Evolutionary conservation across 2,329 filamentous ascomycete genomes (phyloP), one percentile per base, ranked within the genome.

Genomic region (Colletotrichum shisoi): DNA sequence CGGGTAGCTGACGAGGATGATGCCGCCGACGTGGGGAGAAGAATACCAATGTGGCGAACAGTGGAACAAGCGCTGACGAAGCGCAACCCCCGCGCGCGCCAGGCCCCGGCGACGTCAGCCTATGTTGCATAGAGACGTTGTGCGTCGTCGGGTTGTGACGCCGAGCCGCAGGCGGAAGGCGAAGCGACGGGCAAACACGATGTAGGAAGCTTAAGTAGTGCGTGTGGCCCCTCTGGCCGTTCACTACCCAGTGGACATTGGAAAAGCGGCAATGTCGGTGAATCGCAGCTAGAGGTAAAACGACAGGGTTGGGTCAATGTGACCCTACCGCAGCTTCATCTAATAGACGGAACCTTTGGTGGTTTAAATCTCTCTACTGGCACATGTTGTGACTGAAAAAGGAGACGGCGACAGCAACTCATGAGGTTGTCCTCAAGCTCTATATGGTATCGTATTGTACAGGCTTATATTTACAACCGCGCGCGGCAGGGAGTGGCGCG

Each of bases 371-470:
- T 46, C 15, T n/a, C 48, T 34, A 34, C 31, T 53, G 44, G 44
- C 39, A 45, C 24, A 12, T 42, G n/a, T 13, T 6, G 27, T n/a
- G 21, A 40, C 17, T 42, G 19, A 39, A 21, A 21, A n/a, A 13
- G 48, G 17, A 37, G 37, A 31, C 19, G 15, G 12, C 19, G 52
- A 9, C 40, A 57, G 45, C 46, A 54, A 34, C 37, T 46, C 19
- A 8, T 51, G 42, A 67, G 57, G 62, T 58, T 37, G 56, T 59
- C 54, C 58, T 49, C 63, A 21, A 53, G 52, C 19, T 69, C 64
- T 68, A 63, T 69, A 44, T 63, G 68, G 64, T 69, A 69, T 69
- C 62, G 58, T 68, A 63, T 63, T 61, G 59, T 69, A 69, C 68
- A 69, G 52, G 31, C 39, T 45, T 53, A 60, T 68, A 51, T 64